A percentile compares a stretch with the other conserved stretches of the same genome.
Evolutionary conservation across 257 asterid genomes (phyloP).

Genomic region (Nemophila menziesii): DNA sequence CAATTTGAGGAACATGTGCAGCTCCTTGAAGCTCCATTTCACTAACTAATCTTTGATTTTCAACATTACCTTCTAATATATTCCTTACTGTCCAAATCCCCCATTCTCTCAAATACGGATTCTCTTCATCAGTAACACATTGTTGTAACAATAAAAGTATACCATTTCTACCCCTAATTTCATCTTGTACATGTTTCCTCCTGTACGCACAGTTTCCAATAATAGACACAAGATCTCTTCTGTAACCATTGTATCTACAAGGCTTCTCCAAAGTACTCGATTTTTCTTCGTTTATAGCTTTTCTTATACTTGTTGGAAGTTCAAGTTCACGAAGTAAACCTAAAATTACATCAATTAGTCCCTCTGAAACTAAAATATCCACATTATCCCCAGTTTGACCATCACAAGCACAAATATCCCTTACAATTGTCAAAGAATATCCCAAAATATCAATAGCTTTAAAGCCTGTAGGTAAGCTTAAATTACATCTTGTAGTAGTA

Average conservation of each 20-base stretch:
- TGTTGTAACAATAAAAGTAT: slow-evolving; percentile 62
- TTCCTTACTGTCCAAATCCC: slow-evolving; percentile 70
- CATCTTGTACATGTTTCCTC: slow-evolving; percentile 54
- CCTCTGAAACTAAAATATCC: slow-evolving; percentile 36
- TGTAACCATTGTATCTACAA: slow-evolving; percentile 74
- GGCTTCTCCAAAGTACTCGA: slow-evolving; percentile 16
- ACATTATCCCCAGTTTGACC: slow-evolving; percentile 17
- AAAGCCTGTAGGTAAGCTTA: slow-evolving; percentile 53
- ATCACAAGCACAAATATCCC: slow-evolving; percentile 54
- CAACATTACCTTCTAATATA: slow-evolving; percentile 61
- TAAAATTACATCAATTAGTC: slow-evolving; percentile 51
- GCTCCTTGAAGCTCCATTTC: slow-evolving; percentile 56
- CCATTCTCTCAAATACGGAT: slow-evolving; percentile 90
- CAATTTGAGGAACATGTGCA: slow-evolving; percentile 58
- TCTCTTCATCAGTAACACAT: slow-evolving; percentile 69
- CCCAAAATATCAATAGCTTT: slow-evolving; percentile 52
- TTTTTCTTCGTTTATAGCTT: slow-evolving; percentile 27
- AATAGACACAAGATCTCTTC: slow-evolving; percentile 63
- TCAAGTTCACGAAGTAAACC: slow-evolving; percentile 46
- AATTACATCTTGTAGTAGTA: slow-evolving; percentile 29
- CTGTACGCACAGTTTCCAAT: slow-evolving; percentile 63
- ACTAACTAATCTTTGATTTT: slow-evolving; percentile 45
- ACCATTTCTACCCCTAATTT: slow-evolving; percentile 50
- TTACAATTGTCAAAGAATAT: slow-evolving; percentile 50
- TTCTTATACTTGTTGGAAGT: slow-evolving; percentile 54